These are phyloP conservation scores for Tilletiopsis washingtonensis DNA, from an alignment of 1,284 basidiomycete species.

Conservation along the genomic window DNA sequence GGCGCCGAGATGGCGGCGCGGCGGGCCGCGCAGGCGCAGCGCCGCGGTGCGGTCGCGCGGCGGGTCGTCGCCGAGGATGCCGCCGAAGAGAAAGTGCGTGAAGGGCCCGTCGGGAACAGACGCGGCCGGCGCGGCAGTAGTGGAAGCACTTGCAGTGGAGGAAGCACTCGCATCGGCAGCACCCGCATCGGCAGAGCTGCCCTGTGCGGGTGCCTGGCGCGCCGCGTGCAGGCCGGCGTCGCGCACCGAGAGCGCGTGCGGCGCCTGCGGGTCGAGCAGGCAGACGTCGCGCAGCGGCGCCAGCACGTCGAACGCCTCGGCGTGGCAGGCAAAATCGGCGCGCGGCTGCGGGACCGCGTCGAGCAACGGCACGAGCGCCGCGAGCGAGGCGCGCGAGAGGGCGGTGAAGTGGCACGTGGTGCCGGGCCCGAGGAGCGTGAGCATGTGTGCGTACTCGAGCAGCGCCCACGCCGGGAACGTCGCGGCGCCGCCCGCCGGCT, in stretches of 20 bases:
- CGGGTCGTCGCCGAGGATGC: conserved; percentile 70
- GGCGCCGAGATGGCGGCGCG: conserved; percentile 49
- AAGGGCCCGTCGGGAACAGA: conserved; percentile 45
- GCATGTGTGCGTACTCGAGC: conserved; percentile 66
- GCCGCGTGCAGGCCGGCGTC: conserved; percentile 30
- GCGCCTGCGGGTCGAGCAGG: conserved; percentile 38
- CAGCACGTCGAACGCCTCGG: conserved; percentile 54
- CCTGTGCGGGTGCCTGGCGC: no score
- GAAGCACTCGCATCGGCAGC: no score
- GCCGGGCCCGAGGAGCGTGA: conserved; percentile 60
- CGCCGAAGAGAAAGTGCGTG: conserved; percentile 39
- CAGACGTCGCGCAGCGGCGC: conserved; percentile 52
- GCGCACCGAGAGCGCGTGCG: conserved; percentile 20
- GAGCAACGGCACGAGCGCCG: no score
- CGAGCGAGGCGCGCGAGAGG: conserved; percentile 63
- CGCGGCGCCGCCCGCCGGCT: conserved; percentile 30
- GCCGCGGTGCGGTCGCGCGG: conserved; percentile 76
- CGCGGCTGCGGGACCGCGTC: conserved; percentile 46
- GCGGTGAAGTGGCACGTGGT: conserved; percentile 72
- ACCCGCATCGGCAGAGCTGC: no score
- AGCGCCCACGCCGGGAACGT: conserved; percentile 43
- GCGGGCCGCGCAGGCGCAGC: conserved; percentile 76
- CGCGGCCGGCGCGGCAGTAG: not conserved
- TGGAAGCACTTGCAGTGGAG: no score
- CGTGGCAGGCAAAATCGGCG: conserved; percentile 58